Conservation (phyloP, 805 yeast genomes). For the Metschnikowia gelsemii region DNA sequence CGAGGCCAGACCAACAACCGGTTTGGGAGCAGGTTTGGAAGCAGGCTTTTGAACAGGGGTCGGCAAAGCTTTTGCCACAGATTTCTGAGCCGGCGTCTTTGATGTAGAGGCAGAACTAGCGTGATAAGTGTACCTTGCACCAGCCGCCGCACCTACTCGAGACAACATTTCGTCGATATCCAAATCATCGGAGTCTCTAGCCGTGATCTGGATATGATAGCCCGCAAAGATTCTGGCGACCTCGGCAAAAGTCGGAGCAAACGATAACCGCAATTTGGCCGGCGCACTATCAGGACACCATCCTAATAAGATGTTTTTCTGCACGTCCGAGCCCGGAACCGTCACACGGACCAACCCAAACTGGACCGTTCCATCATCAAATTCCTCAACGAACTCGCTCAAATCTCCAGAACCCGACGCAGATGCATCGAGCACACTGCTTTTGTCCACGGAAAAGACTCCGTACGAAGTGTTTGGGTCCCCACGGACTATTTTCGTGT, state of each 20-base stretch:
- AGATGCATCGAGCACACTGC: constrained; percentile 47
- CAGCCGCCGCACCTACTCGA: constrained; percentile 86
- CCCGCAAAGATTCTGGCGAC: constrained; percentile 70
- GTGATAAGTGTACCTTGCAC: constrained; percentile 69
- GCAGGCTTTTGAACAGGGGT: constrained; percentile 5
- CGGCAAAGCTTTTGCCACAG: no score
- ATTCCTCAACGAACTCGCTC: constrained; percentile 73
- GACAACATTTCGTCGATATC: constrained; percentile 72
- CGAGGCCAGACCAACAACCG: no score
- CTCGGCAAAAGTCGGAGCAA: constrained; percentile 74
- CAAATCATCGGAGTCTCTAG: constrained; percentile 90
- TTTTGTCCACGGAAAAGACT: constrained; percentile 71
- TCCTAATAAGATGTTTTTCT: constrained; percentile 80
- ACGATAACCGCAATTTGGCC: constrained; percentile 66
- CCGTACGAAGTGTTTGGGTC: constrained; percentile 72
- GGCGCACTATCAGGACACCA: constrained; percentile 99
- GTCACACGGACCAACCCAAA: constrained; percentile 86
- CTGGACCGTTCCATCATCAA: constrained; percentile 85
- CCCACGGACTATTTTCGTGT: constrained; percentile 77
- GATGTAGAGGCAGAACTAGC: no score
- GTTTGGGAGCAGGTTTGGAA: constrained; percentile 12
- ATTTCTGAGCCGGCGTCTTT: no score
- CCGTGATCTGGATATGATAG: constrained; percentile 94
- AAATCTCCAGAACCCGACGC: constrained; percentile 64
- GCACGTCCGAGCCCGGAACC: constrained; percentile 89